A percentile compares a stretch with the other conserved stretches of the same genome.
These are phyloP conservation scores for Mariannaea elegans DNA, from an alignment of 2,329 filamentous ascomycete genomes.

Conservation along the genomic window DNA sequence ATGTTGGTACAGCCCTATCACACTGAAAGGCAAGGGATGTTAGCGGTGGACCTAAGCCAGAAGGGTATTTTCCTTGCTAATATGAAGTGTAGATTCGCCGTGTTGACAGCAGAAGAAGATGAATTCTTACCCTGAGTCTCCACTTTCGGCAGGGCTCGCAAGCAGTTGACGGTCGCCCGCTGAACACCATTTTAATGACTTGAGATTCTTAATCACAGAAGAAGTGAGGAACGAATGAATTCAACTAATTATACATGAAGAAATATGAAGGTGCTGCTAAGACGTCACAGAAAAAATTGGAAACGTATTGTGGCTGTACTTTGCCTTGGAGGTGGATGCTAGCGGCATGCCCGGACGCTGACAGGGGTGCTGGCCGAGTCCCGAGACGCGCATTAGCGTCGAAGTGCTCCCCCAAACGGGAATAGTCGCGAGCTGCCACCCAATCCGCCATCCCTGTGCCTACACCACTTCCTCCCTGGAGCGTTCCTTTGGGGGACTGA, in stretches of 20 bases:
- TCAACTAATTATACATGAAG: not conserved
- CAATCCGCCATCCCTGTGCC: not conserved
- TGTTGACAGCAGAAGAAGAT: not conserved
- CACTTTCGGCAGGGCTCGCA: slow-evolving; percentile 39
- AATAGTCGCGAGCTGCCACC: not conserved
- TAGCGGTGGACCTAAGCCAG: not conserved
- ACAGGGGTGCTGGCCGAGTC: not conserved
- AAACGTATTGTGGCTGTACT: not conserved
- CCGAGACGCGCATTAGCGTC: not conserved
- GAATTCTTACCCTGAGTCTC: slow-evolving; percentile 35
- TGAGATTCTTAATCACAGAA: no score
- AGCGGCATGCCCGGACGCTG: not conserved
- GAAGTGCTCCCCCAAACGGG: slow-evolving; percentile 5
- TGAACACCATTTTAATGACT: slow-evolving; percentile 38
- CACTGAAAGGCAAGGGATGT: slow-evolving; percentile 28
- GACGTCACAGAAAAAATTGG: not conserved
- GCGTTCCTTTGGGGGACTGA: not conserved
- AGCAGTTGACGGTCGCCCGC: slow-evolving; percentile 40
- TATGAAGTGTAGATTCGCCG: not conserved
- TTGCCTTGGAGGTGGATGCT: not conserved
- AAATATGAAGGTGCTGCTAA: not conserved
- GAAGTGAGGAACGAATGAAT: no score
- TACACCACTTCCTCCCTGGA: not conserved
- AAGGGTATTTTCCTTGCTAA: not conserved
- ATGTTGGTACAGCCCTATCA: slow-evolving; percentile 35